These are phyloP conservation scores for Hippophae tibetana DNA, from an alignment of 306 rosid genomes.

Conservation along the genomic window DNA sequence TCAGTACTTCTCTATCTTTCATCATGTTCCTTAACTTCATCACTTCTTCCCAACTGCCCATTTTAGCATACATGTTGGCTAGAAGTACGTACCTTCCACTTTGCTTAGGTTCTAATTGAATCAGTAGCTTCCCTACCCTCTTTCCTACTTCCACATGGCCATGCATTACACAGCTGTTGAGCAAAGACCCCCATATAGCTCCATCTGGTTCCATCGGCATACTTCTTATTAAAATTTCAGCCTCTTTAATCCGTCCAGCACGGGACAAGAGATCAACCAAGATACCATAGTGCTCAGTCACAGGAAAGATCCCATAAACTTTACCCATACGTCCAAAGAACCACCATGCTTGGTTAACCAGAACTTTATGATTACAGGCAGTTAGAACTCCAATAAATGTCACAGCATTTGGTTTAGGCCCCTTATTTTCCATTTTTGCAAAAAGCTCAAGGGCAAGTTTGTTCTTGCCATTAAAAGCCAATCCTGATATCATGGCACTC, in stretches of 20 bases:
- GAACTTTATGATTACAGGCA: conserved; percentile 41
- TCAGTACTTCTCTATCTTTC: conserved; percentile 24
- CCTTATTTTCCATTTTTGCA: conserved; percentile 37
- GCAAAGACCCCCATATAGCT: conserved; percentile 25
- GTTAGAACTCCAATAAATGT: conserved; percentile 47
- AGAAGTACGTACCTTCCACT: conserved; percentile 45
- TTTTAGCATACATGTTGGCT: conserved; percentile 33
- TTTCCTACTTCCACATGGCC: conserved; percentile 30
- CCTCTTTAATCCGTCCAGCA: conserved; percentile 31
- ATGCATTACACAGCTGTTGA: conserved; percentile 46
- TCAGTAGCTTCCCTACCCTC: conserved; percentile 33
- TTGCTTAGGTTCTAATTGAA: conserved; percentile 38
- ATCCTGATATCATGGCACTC: conserved; percentile 20
- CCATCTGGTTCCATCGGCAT: conserved; percentile 35
- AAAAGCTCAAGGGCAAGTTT: conserved; percentile 33
- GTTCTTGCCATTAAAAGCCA: conserved; percentile 19
- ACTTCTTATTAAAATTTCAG: conserved; percentile 23
- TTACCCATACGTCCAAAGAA: conserved; percentile 31
- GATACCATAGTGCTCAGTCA: conserved; percentile 50
- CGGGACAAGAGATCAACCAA: conserved; percentile 51
- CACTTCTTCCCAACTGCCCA: conserved; percentile 41
- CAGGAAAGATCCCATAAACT: conserved; percentile 32
- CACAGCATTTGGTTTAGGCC: conserved; percentile 44
- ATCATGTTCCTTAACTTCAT: conserved; percentile 36
- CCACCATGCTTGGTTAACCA: conserved; percentile 20